Evolutionary conservation across 2,329 filamentous ascomycete genomes (phyloP).

Genomic region (Domatiomyces globalis): DNA sequence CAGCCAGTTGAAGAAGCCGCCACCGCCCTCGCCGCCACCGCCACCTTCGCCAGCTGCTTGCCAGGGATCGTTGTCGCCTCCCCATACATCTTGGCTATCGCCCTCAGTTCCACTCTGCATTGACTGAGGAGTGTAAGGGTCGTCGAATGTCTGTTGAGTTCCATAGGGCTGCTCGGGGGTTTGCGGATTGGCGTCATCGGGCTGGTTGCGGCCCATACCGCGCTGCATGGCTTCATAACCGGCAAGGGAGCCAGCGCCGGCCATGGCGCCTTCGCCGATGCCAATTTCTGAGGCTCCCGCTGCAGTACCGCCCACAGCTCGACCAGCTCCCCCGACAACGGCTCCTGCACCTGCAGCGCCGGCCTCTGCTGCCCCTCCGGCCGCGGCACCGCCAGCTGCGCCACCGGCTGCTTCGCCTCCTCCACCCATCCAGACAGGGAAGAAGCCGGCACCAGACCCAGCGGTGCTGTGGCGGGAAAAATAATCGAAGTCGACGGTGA

Average conservation of each 20-base stretch:
- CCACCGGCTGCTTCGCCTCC: constrained; percentile 24
- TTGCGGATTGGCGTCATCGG: constrained; percentile 6
- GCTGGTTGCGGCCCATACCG: constrained; percentile 26
- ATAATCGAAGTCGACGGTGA: constrained; percentile 53
- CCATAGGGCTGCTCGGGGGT: not conserved
- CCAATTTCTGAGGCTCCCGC: constrained; percentile 12
- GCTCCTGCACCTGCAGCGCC: constrained; percentile 25
- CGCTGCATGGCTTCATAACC: constrained; percentile 51
- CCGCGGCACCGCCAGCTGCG: constrained; percentile 24
- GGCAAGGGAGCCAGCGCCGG: constrained; percentile 45
- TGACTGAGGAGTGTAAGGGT: constrained; percentile 18
- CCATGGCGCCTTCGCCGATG: constrained; percentile 30
- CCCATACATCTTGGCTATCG: constrained; percentile 23
- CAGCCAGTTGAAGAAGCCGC: constrained; percentile 18
- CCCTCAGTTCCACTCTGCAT: constrained; percentile 19
- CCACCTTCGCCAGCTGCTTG: constrained; percentile 17
- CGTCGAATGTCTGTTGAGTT: constrained; percentile 3
- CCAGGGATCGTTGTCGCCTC: constrained; percentile 22
- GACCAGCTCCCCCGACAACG: constrained; percentile 26
- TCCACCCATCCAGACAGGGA: constrained; percentile 39
- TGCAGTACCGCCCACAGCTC: constrained; percentile 17
- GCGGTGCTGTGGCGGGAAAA: constrained; percentile 46
- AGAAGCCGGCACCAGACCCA: constrained; percentile 31
- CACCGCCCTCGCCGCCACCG: constrained; percentile 22
- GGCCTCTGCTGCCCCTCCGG: constrained; percentile 25